These are phyloP conservation scores for Clonostachys rosea DNA, from an alignment of 2,329 filamentous ascomycete genomes.

Conservation along the genomic window DNA sequence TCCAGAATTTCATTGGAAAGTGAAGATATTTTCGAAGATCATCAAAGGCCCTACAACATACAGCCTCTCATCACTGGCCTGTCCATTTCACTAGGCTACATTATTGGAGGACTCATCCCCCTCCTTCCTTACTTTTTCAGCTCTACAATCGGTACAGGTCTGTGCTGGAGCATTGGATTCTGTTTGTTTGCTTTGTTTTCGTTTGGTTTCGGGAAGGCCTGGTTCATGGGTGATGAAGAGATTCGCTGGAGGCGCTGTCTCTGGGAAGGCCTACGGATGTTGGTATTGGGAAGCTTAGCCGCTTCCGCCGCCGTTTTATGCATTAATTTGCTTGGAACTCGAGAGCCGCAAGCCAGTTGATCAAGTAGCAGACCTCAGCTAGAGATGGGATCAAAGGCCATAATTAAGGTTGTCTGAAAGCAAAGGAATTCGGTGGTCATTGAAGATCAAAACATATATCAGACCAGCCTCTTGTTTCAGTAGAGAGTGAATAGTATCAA, in stretches of 20 bases:
- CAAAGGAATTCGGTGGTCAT: no score
- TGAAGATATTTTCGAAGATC: constrained; percentile 7
- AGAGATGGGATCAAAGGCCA: no score
- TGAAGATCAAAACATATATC: no score
- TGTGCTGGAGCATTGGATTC: constrained; percentile 49
- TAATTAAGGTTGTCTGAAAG: no score
- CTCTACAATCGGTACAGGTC: constrained; percentile 24
- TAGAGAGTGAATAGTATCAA: no score
- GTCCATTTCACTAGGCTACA: constrained; percentile 57
- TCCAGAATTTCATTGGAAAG: constrained; percentile 2
- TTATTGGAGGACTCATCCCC: constrained; percentile 58
- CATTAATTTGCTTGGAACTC: background rate
- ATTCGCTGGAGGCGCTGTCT: background rate
- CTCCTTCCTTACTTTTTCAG: constrained; percentile 58
- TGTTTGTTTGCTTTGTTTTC: constrained; percentile 49
- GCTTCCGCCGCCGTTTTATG: constrained; percentile 8
- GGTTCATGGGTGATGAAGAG: constrained; percentile 17
- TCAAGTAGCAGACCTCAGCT: no score
- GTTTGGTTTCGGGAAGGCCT: constrained; percentile 52
- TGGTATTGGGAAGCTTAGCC: constrained; percentile 22
- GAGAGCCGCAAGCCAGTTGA: no score
- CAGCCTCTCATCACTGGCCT: constrained; percentile 43
- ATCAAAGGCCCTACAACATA: constrained; percentile 7
- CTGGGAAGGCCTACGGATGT: constrained; percentile 4
- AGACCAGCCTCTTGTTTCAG: no score